Base-by-base conservation (phyloP, 768 basidiomycete species). In the Tricholoma bakamatsutake region DNA sequence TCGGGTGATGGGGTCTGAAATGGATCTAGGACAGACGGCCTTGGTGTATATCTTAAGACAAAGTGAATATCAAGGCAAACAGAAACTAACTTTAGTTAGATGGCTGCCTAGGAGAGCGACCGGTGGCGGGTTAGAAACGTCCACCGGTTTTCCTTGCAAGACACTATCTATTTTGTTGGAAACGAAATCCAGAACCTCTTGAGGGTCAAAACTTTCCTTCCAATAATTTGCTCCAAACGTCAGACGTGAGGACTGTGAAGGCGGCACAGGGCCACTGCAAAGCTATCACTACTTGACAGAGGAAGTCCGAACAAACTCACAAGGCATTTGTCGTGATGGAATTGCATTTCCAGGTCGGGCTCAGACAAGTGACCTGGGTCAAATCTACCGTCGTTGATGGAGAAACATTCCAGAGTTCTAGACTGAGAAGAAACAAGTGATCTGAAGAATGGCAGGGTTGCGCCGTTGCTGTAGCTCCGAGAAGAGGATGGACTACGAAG, bases 301-400 rank as follows among this genome's bases (percentile, higher is more conserved):
- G 10, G 28, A 49, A 48, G 46, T 33, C 48, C 21, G 1, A 54
- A 43, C 21, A 9, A 21, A 73, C 87, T 67, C 61, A 87, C 85
- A 71, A 63, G 17, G 66, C 59, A 13, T 65, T 59, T 9, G 71
- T 66, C 2, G 68, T 59, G n/a, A 79, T 52, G 6, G 77, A 62
- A 1, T 67, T 66, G 57, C 81, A 84, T 40, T 68, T 67, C 93
- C 93, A 94, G 5, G 73, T 71, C 0, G 89, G 81, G 61, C 91
- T 92, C 50, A 91, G 59, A 27, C 81, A 76, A 3, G 78, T 79
- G 6, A 93, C 61, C 60, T 89, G 84, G 3, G 74, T 75, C 15
- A 94, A 59, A 13, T 67, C 62, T 31, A 89, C 62, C 13, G 74
- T 63, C 21, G 65, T 65, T 4, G 72, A 72, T 17, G 70, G 64